These are phyloP conservation scores for Globisporangium middletonii DNA, from an alignment of 352 stramenopile genomes.

Conservation along the genomic window DNA sequence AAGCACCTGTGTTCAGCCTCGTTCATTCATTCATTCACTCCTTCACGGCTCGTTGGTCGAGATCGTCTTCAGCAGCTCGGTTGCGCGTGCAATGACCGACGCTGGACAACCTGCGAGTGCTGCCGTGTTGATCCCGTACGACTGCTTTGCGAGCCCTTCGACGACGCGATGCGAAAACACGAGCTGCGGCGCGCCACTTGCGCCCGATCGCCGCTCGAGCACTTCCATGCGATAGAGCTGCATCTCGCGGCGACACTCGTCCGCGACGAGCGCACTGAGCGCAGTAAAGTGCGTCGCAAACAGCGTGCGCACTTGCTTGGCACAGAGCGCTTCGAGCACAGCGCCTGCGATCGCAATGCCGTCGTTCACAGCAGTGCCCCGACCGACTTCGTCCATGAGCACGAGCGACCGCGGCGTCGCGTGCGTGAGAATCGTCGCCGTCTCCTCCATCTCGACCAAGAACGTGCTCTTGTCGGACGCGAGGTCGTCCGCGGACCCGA, in stretches of 20 bases:
- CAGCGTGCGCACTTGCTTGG: constrained; percentile 48
- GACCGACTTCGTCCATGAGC: constrained; percentile 86
- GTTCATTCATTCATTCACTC: neutral
- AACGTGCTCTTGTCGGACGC: constrained; percentile 81
- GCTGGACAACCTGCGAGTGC: constrained; percentile 58
- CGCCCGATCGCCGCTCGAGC: constrained; percentile 23
- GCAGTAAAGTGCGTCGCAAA: constrained; percentile 86
- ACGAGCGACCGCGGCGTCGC: constrained; percentile 74
- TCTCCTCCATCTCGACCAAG: constrained; percentile 88
- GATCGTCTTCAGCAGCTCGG: constrained; percentile 34
- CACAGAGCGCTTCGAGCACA: constrained; percentile 64
- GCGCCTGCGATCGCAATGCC: constrained; percentile 74
- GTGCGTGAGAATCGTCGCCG: constrained; percentile 62
- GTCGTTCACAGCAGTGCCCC: constrained; percentile 74
- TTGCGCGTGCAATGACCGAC: constrained; percentile 39
- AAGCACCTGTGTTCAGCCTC: no score
- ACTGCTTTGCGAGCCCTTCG: constrained; percentile 56
- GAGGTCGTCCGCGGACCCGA: constrained; percentile 79
- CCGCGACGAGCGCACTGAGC: constrained; percentile 34
- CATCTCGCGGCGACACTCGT: constrained; percentile 26
- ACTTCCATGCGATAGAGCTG: constrained; percentile 72
- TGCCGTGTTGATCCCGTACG: constrained; percentile 77
- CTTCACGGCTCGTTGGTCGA: neutral
- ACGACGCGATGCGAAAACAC: constrained; percentile 81
- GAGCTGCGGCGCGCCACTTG: constrained; percentile 14